Percentiles rank a stretch among this genome's conserved stretches.
Conservation (phyloP, 2,329 filamentous ascomycete genomes). For the Rutstroemia sp. region DNA sequence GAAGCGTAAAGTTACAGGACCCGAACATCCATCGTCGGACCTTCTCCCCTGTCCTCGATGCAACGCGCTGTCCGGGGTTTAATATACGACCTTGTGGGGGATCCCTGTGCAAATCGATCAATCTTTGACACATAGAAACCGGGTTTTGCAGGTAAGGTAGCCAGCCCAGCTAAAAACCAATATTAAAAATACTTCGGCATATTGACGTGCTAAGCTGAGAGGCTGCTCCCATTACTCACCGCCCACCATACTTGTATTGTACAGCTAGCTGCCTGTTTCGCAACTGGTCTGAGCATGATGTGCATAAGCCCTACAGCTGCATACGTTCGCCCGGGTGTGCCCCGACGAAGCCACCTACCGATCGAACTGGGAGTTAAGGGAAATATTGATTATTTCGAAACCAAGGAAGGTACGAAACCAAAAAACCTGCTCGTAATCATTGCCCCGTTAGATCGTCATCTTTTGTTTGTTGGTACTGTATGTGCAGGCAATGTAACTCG, state of each 20-base stretch:
- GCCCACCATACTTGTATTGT: no score
- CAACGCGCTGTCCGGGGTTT: no score
- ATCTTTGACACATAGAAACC: slow-evolving; percentile 3
- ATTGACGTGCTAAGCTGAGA: background rate
- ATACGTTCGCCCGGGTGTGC: background rate
- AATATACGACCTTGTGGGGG: no score
- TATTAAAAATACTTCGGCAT: background rate
- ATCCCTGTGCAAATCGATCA: background rate
- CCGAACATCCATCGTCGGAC: no score
- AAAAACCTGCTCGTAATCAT: no score
- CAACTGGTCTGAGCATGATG: background rate
- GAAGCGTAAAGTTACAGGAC: no score
- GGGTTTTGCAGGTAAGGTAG: no score
- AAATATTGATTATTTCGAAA: background rate
- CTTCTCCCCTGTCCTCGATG: no score
- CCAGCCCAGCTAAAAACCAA: background rate
- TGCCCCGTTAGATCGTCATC: no score
- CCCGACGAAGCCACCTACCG: background rate
- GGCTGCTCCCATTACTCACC: background rate
- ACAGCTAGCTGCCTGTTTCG: no score
- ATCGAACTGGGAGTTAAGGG: background rate
- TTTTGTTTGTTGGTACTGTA: background rate
- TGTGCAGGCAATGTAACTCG: background rate
- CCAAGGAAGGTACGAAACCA: no score
- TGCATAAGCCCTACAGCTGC: slow-evolving; percentile 6